Base-by-base conservation (phyloP, 495 filamentous ascomycete genomes). In the Xylaria telfairii region DNA sequence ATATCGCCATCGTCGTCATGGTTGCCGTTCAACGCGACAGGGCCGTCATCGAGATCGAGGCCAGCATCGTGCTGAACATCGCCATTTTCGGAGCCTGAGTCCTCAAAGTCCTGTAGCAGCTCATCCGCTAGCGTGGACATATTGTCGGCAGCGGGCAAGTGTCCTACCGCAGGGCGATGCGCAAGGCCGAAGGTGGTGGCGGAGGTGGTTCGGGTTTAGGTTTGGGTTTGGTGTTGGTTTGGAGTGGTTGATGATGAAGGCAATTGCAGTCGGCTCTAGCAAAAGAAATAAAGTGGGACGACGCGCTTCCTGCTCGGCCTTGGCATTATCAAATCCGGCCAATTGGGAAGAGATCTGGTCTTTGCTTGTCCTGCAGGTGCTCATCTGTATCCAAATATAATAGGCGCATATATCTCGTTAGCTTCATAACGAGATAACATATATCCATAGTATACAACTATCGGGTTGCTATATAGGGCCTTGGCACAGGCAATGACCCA, bases 41-140 rank as follows among this genome's bases (percentile, higher is more conserved):
- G 59, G 15, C 54, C 46, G 24, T 72, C 70, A 5, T 72, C 75
- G 41, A 77, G 68, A 26, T 73, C 73, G 53, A 87, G 77, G 41
- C 79, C 80, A 42, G 81, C 81, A 34, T 85, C 84, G 66, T 85
- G 81, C 47, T 86, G 81, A 7, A 87, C 84, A 4, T 84, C 87
- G 59, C 88, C 88, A 46, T 81, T 83, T 67, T 90, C 87, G 60
- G 87, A 89, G 44, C 89, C 87, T 2, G 89, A 89, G 70, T 90
- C 93, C 71, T 94, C 95, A 73, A 98, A 97, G 80, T 98, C 96
- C 72, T 94, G 92, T 57, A 96, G 87, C 26, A 96, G 84, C 75
- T 96, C 93, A 71, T 94, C 92, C 56, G 90, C 92, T 66, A 94
- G 83, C 34, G 92, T 93, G 77, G 92, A 89, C 92, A 94, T 94